Conservation (phyloP, 345 rosid species). For the Eucalyptus caleyi region DNA sequence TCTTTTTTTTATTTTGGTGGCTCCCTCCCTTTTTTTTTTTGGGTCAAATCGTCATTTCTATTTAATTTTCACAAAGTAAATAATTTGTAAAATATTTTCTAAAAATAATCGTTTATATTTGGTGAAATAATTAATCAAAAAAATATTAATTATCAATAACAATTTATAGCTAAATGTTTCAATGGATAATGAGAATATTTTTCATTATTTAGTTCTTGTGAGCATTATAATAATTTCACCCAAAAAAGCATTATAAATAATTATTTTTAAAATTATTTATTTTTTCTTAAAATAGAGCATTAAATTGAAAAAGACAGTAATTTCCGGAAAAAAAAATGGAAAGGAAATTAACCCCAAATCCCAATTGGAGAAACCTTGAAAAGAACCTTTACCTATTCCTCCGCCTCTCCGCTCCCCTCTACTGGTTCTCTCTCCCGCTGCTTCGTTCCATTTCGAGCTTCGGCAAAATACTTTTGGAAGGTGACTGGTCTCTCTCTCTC, state of each 20-base stretch:
- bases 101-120: too few relatives aligned
- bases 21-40: background rate
- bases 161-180: too few relatives aligned
- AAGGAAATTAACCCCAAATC: background rate
- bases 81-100: too few relatives aligned
- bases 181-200: too few relatives aligned
- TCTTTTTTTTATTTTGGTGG: background rate
- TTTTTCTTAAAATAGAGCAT: too few relatives aligned
- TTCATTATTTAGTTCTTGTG: too few relatives aligned
- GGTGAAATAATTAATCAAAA: too few relatives aligned
- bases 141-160: too few relatives aligned
- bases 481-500: background rate
- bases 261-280: too few relatives aligned
- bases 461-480: background rate
- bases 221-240: too few relatives aligned
- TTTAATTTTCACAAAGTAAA: too few relatives aligned
- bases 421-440: background rate
- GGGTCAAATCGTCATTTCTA: fast-evolving
- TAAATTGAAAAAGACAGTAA: background rate
- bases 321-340: background rate
- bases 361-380: background rate
- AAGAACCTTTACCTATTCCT: background rate
- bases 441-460: background rate
- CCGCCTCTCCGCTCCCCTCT: background rate
- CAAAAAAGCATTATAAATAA: too few relatives aligned